Conservation (phyloP, 73 alveolate genomes). For the Paramecium sexaurelia region DNA sequence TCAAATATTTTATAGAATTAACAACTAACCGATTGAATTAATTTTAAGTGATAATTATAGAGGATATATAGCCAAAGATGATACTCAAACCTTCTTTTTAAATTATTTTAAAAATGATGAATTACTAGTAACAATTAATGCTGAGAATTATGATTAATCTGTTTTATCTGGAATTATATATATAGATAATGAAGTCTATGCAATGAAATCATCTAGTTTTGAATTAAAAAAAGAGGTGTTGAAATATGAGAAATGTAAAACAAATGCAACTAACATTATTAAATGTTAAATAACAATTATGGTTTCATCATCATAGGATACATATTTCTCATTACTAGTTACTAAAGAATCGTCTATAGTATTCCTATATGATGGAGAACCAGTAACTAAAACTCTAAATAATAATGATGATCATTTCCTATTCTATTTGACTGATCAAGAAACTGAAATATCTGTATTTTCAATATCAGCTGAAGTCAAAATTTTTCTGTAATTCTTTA, state of each 20-base stretch:
- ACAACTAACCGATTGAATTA: background rate
- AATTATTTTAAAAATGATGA: background rate
- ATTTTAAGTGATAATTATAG: background rate
- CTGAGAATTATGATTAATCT: background rate
- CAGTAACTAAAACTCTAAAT: background rate
- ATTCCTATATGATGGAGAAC: background rate
- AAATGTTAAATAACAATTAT: background rate
- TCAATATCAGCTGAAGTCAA: background rate
- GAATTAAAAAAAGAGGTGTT: background rate
- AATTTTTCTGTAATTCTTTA: background rate
- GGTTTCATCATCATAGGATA: background rate
- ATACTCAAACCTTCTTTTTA: background rate
- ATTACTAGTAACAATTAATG: background rate
- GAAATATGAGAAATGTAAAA: background rate
- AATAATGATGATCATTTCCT: background rate
- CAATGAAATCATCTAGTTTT: background rate
- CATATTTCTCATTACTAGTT: background rate
- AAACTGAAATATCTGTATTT: constrained; percentile 3
- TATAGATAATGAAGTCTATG: background rate
- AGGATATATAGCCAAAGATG: background rate
- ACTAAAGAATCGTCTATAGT: background rate
- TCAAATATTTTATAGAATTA: background rate
- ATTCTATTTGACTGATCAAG: background rate
- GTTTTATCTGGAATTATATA: background rate
- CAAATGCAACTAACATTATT: background rate